phyloP scores from a whole-genome alignment of 768 basidiomycete species.

The Boletales sp. region DNA sequence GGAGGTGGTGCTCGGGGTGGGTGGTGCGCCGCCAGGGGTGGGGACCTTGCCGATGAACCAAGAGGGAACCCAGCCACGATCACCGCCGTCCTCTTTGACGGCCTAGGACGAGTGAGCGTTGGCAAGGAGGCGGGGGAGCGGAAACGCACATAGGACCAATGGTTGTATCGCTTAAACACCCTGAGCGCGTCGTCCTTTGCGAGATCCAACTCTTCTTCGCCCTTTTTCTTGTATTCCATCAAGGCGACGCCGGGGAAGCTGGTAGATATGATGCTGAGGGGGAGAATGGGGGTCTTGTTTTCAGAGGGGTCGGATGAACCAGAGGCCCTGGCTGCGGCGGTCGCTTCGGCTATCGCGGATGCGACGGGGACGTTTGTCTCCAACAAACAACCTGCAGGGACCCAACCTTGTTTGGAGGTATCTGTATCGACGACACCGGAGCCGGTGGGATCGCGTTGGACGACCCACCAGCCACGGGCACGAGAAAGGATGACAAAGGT shows the following conservation, averaged over 20 bases:
- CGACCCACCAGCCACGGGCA: conserved; percentile 99
- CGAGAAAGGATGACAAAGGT: conserved; percentile 91
- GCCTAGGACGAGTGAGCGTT: conserved; percentile 47
- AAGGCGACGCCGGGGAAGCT: conserved; percentile 95
- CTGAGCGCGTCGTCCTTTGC: conserved; percentile 84
- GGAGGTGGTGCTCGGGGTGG: conserved; percentile 47
- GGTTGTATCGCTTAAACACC: conserved; percentile 97
- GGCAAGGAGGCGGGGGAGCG: not conserved
- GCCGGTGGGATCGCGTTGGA: conserved; percentile 89
- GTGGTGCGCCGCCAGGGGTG: conserved; percentile 39
- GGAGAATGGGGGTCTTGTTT: conserved; percentile 76
- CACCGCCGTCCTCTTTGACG: conserved; percentile 89
- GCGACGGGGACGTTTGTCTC: conserved; percentile 92
- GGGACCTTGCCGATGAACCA: conserved; percentile 94
- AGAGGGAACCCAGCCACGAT: conserved; percentile 96
- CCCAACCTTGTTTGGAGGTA: conserved; percentile 87
- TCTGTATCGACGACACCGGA: conserved; percentile 76
- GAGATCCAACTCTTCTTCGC: conserved; percentile 87
- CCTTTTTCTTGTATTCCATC: conserved; percentile 95
- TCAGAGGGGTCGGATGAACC: conserved; percentile 38
- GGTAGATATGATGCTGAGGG: conserved; percentile 90
- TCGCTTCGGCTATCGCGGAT: conserved; percentile 80
- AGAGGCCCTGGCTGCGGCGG: conserved; percentile 51
- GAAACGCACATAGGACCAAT: conserved; percentile 84
- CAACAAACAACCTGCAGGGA: conserved; percentile 93